These are phyloP conservation scores for Cyberlindnera mycetangii DNA, from an alignment of 805 yeast species.

Conservation along the genomic window DNA sequence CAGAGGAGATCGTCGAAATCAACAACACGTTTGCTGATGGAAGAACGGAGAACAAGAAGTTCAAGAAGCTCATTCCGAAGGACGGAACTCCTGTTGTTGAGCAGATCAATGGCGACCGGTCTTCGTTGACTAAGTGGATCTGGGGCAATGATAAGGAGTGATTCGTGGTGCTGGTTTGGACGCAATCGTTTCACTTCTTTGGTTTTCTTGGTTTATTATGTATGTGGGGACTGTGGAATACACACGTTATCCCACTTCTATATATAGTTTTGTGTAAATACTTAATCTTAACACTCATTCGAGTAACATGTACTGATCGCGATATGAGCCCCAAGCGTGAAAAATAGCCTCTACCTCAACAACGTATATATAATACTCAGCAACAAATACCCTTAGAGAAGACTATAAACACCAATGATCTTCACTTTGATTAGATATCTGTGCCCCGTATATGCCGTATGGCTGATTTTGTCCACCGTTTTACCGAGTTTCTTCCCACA, in stretches of 20 bases:
- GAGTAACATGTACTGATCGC: no score
- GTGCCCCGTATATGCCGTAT: neutral
- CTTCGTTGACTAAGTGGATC: constrained; percentile 20
- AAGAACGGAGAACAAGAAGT: constrained; percentile 34
- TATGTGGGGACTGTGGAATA: no score
- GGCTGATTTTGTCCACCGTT: constrained; percentile 3
- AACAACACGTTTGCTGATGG: constrained; percentile 44
- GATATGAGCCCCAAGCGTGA: no score
- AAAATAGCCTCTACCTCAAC: no score
- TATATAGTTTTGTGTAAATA: no score
- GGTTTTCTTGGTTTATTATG: no score
- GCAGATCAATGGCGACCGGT: constrained; percentile 7
- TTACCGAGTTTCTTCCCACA: neutral
- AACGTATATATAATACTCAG: no score
- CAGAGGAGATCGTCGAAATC: constrained; percentile 37
- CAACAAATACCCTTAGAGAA: no score
- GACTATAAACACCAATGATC: neutral
- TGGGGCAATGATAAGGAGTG: constrained; percentile 19
- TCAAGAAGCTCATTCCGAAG: constrained; percentile 36
- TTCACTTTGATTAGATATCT: neutral
- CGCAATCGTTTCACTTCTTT: no score
- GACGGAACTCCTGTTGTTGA: constrained; percentile 35
- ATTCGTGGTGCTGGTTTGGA: neutral
- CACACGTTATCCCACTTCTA: no score
- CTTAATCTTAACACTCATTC: no score